Evolutionary conservation across 1,139 yeast genomes (phyloP).

Genomic region (Arxiozyma telluris): DNA sequence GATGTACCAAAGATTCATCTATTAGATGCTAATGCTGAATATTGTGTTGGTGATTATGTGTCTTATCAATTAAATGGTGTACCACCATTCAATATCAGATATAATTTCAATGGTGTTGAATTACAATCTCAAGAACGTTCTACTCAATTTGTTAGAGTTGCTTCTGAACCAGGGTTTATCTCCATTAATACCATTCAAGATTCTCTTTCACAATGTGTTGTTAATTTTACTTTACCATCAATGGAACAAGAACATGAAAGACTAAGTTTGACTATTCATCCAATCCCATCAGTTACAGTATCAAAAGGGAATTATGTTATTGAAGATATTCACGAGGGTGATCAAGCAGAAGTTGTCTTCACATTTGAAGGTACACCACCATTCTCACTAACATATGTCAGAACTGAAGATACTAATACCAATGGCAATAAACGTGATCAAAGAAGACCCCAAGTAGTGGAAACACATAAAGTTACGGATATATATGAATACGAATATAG

Average conservation of each 20-base stretch:
- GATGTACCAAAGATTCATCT: conserved; percentile 64
- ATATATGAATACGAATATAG: conserved; percentile 61
- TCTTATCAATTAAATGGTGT: conserved; percentile 68
- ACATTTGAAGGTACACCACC: conserved; percentile 68
- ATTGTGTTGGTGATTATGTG: conserved; percentile 90
- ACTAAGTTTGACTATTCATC: conserved; percentile 53
- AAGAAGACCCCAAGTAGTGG: conserved; percentile 48
- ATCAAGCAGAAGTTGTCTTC: conserved; percentile 62
- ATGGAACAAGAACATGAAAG: conserved; percentile 34
- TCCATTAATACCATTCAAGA: conserved; percentile 65
- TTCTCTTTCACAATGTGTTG: conserved; percentile 66
- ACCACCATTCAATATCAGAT: conserved; percentile 68
- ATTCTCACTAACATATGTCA: conserved; percentile 46
- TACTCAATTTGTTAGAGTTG: conserved; percentile 57
- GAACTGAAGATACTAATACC: conserved; percentile 35
- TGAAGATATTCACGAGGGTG: conserved; percentile 86
- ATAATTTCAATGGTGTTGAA: conserved; percentile 56
- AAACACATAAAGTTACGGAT: conserved; percentile 64
- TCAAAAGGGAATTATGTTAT: conserved; percentile 68
- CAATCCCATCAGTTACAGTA: conserved; percentile 85
- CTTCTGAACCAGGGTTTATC: conserved; percentile 71
- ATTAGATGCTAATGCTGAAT: conserved; percentile 37
- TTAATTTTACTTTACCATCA: conserved; percentile 41
- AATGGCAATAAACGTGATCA: conserved; percentile 27
- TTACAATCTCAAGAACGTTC: conserved; percentile 52